These are phyloP conservation scores for Phyllosticta capitalensis DNA, from an alignment of 2,329 filamentous ascomycete species.

Conservation along the genomic window DNA sequence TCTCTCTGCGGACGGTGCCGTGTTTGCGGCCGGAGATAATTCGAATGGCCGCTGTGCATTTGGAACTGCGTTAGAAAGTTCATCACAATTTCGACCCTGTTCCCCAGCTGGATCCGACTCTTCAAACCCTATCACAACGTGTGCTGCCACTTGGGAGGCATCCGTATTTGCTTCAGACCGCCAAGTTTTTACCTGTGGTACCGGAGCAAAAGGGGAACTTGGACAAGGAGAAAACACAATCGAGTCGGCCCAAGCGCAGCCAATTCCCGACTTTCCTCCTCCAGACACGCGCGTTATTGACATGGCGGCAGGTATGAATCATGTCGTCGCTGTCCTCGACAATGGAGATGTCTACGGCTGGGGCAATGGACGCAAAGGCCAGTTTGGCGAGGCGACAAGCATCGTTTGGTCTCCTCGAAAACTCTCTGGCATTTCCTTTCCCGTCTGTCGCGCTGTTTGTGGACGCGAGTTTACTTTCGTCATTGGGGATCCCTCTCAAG, in stretches of 20 bases:
- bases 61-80: background rate
- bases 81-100: background rate
- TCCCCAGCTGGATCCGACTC: background rate
- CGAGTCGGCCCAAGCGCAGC: conserved; percentile 28
- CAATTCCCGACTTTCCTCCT: conserved; percentile 60
- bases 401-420: conserved; percentile 15
- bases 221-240: conserved; percentile 43
- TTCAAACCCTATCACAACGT: conserved; percentile 12
- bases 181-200: conserved; percentile 54
- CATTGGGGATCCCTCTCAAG: conserved; percentile 43
- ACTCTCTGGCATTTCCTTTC: conserved; percentile 46
- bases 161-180: conserved; percentile 49
- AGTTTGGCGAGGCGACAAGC: conserved; percentile 55
- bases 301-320: conserved; percentile 65
- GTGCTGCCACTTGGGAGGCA: conserved; percentile 72
- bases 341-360: conserved; percentile 78
- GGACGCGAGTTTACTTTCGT: conserved; percentile 81
- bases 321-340: conserved; percentile 62
- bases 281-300: conserved; percentile 45
- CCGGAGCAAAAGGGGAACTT: conserved; percentile 62
- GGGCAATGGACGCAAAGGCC: conserved; percentile 79
- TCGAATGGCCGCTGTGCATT: conserved; percentile 26
- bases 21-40: conserved; percentile 60
- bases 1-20: conserved; percentile 46
- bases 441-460: conserved; percentile 59